Base-by-base conservation (phyloP, 768 basidiomycete species). In the Dictyophora rubrovolvata region DNA sequence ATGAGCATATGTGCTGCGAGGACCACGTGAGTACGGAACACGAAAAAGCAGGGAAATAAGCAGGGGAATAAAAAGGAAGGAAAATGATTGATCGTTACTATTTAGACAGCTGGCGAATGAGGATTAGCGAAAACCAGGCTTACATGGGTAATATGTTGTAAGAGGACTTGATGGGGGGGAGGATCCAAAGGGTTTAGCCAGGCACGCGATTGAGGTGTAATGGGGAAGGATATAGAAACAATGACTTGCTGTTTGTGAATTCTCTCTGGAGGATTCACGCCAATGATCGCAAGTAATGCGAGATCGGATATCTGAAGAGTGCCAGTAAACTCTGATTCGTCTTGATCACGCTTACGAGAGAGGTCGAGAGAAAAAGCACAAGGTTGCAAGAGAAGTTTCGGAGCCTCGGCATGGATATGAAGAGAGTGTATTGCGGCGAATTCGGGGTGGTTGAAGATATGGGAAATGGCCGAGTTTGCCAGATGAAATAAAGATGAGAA, bases 241-340 rank as follows among this genome's bases (percentile, higher is more conserved):
- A 83, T 65, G 22, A 90, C 79, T 23, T 78, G 71, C 67, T 90
- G 87, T 65, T 83, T 83, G 48, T 79, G 77, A 33, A 77, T 66
- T 34, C 87, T 74, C 64, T 90, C 87, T 7, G 82, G 84, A 0
- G 83, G 77, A 62, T 88, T 85, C 35, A 89, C 77, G 0, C 87
- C 89, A 51, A 91, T 82, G 54, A 89, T 70, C 9, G 83, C 77
- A 0, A 76, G 74, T 11, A 85, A 66, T 1, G 70, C 62, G 12
- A 89, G 65, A 52, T 79, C 72, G 34, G 69, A 70, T 36, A 89
- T 70, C 8, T 65, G 65, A n/a, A 76, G 72, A 52, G 47, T 55
- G 36, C 11, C 36, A 2, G 16, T 8, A 16, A 28, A 18, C 2
- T 23, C 11, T 16, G 23, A 18, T 34, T 51, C 50, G 12, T 18